These are phyloP conservation scores for Suillus weaverae DNA, from an alignment of 768 basidiomycete species.

Conservation along the genomic window DNA sequence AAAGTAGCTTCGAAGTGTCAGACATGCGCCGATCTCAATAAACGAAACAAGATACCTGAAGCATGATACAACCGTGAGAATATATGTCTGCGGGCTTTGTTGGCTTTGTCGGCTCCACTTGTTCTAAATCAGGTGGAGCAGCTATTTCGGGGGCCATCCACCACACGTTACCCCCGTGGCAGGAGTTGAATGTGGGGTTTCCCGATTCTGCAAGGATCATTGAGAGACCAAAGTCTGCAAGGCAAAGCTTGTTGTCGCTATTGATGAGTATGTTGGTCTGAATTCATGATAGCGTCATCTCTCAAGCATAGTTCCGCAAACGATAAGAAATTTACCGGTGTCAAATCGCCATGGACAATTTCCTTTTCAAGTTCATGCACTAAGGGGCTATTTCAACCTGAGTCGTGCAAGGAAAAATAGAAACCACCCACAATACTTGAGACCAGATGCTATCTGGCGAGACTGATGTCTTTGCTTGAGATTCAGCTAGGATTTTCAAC, in stretches of 20 bases:
- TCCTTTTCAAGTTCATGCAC: conserved; percentile 23
- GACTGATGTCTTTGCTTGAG: conserved; percentile 18
- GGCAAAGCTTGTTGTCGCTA: conserved; percentile 13
- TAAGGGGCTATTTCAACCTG: neutral
- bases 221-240: conserved; percentile 36
- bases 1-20: conserved; percentile 1
- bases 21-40: neutral
- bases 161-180: conserved; percentile 32
- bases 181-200: conserved; percentile 18
- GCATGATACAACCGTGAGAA: conserved; percentile 41
- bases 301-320: neutral
- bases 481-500: too few species aligned
- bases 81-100: conserved; percentile 35
- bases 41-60: conserved; percentile 18
- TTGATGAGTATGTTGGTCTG: conserved; percentile 27
- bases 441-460: conserved; percentile 22
- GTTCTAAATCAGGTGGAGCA: conserved; percentile 6
- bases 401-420: neutral
- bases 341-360: conserved; percentile 42
- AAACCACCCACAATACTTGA: conserved; percentile 20
- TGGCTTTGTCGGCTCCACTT: conserved; percentile 6
- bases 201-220: conserved; percentile 12
- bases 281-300: neutral
- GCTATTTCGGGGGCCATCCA: conserved; percentile 43
- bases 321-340: conserved; percentile 26